phyloP scores from a whole-genome alignment of 2,329 filamentous ascomycete species.

The Xylaria sp. region DNA sequence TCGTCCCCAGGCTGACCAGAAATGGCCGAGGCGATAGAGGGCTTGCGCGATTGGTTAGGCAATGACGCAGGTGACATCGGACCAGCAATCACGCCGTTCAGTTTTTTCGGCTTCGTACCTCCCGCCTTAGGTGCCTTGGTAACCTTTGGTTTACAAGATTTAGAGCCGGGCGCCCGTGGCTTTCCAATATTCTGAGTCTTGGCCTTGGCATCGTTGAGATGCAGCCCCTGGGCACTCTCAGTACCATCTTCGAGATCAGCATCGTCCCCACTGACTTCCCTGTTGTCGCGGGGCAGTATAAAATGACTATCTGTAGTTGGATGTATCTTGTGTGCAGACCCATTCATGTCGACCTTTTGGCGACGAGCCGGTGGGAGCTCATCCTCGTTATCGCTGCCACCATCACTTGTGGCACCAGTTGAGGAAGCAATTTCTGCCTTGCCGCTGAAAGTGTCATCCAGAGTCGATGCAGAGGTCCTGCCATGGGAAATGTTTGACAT shows the following conservation, averaged over 20 bases:
- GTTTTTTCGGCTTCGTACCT: slow-evolving; percentile 62
- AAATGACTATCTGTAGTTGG: slow-evolving; percentile 60
- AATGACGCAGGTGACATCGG: slow-evolving; percentile 70
- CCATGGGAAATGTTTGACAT: slow-evolving; percentile 93
- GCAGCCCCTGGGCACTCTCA: slow-evolving; percentile 47
- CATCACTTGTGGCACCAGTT: slow-evolving; percentile 81
- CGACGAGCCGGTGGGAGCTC: slow-evolving; percentile 65
- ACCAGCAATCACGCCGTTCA: slow-evolving; percentile 45
- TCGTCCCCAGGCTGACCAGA: slow-evolving; percentile 74
- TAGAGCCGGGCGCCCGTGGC: slow-evolving; percentile 43
- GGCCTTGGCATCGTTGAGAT: slow-evolving; percentile 49
- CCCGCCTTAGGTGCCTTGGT: slow-evolving; percentile 47
- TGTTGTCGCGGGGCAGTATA: slow-evolving; percentile 47
- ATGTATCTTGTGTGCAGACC: slow-evolving; percentile 53
- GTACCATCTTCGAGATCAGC: slow-evolving; percentile 56
- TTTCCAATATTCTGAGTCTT: slow-evolving; percentile 49
- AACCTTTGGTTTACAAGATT: slow-evolving; percentile 53
- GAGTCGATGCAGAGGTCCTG: slow-evolving; percentile 88
- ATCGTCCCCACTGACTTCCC: slow-evolving; percentile 63
- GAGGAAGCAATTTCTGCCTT: slow-evolving; percentile 85
- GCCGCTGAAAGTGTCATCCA: slow-evolving; percentile 92
- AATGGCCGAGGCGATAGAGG: slow-evolving; percentile 68
- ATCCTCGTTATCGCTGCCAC: slow-evolving; percentile 70
- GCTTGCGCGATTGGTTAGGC: slow-evolving; percentile 73
- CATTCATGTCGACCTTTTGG: slow-evolving; percentile 58